Evolutionary conservation across 2,329 filamentous ascomycete species (phyloP).

Genomic region (Elsinoe perseae): DNA sequence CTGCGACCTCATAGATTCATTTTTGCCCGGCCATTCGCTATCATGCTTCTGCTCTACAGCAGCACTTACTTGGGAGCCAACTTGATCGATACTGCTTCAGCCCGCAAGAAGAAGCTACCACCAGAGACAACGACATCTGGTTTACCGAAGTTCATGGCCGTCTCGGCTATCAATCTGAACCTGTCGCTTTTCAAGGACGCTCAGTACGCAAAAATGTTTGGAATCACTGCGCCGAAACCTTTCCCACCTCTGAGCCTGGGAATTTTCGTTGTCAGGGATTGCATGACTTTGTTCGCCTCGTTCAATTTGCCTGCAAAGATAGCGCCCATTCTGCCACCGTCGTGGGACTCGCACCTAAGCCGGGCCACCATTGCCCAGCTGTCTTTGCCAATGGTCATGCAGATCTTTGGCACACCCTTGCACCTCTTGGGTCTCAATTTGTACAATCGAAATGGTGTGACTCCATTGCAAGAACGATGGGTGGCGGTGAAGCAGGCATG

Average conservation of each 20-base stretch:
- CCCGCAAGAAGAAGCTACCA: conserved; percentile 15
- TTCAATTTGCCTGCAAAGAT: conserved; percentile 21
- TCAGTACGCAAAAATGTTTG: conserved; percentile 21
- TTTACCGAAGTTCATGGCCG: conserved; percentile 20
- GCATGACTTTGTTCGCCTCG: conserved; percentile 21
- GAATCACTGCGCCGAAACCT: conserved; percentile 16
- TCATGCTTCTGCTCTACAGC: conserved; percentile 22
- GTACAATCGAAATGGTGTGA: conserved; percentile 18
- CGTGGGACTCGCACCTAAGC: conserved; percentile 18
- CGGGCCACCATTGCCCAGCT: conserved; percentile 20
- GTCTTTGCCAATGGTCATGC: conserved; percentile 19
- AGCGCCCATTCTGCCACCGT: conserved; percentile 18
- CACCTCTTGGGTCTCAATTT: conserved; percentile 22
- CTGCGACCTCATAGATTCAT: conserved; percentile 19
- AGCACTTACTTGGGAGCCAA: conserved; percentile 23
- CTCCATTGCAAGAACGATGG: conserved; percentile 15
- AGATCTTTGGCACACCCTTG: conserved; percentile 21
- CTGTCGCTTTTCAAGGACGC: conserved; percentile 22
- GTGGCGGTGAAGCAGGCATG: conserved; percentile 17
- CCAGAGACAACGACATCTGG: conserved; percentile 18
- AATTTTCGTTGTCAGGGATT: conserved; percentile 21
- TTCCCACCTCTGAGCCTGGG: conserved; percentile 20
- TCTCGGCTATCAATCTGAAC: conserved; percentile 20
- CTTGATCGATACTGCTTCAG: conserved; percentile 19
- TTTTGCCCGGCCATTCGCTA: conserved; percentile 19